phyloP scores from a whole-genome alignment of 23 red algal genomes.

The Gracilariopsis chorda region DNA sequence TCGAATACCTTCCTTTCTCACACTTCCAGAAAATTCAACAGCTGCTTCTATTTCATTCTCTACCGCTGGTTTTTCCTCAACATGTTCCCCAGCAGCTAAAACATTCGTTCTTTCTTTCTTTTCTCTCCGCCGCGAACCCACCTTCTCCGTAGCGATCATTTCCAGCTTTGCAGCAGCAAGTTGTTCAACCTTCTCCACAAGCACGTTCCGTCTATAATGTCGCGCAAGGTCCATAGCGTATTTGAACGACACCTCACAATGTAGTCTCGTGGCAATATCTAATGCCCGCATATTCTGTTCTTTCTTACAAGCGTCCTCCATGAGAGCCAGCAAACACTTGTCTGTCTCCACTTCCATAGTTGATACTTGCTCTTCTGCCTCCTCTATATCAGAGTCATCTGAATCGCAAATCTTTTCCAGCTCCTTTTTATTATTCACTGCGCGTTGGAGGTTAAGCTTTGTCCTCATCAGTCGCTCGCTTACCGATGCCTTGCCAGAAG shows the following conservation, averaged over 20 bases:
- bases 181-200: conserved; percentile 54
- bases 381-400: conserved; percentile 46
- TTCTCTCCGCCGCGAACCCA: neutral
- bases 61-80: neutral
- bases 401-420: conserved; percentile 42
- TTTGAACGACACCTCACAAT: conserved; percentile 48
- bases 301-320: conserved; percentile 76
- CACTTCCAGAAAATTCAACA: neutral
- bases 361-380: conserved; percentile 13
- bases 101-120: neutral
- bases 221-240: conserved; percentile 67
- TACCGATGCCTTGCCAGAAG: conserved; percentile 26
- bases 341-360: conserved; percentile 53
- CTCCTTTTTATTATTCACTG: conserved; percentile 9
- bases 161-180: conserved; percentile 49
- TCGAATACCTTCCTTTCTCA: neutral
- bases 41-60: neutral
- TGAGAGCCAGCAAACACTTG: conserved; percentile 71
- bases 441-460: conserved; percentile 29
- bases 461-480: conserved; percentile 30
- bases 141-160: neutral
- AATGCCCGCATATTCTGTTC: conserved; percentile 70
- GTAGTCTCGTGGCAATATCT: conserved; percentile 72
- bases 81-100: neutral
- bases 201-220: conserved; percentile 60